These are phyloP conservation scores for Acorus gramineus DNA, from an alignment of 106 monocot genomes.

Conservation along the genomic window DNA sequence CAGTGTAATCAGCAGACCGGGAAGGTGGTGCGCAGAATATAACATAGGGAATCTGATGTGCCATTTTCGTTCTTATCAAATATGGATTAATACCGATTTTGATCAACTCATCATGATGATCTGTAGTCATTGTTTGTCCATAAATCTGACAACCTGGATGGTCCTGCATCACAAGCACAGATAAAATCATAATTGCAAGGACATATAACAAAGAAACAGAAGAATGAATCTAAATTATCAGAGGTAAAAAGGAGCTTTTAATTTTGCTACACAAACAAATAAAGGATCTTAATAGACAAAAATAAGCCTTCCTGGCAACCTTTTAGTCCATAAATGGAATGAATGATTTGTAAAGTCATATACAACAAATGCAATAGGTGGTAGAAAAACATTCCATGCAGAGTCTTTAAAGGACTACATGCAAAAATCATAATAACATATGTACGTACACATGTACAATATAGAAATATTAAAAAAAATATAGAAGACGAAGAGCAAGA, in stretches of 20 bases:
- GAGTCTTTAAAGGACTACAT: no score
- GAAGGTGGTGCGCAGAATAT: constrained; percentile 89
- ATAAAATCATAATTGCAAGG: neutral
- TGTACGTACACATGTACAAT: neutral
- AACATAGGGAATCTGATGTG: constrained; percentile 45
- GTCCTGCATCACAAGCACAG: constrained; percentile 20
- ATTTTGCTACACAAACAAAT: no score
- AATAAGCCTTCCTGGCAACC: no score
- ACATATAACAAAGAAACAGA: neutral
- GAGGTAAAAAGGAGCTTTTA: no score
- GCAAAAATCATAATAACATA: neutral
- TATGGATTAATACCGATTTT: constrained; percentile 55
- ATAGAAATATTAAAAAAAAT: neutral
- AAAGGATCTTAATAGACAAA: no score
- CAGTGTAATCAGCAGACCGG: constrained; percentile 51
- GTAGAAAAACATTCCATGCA: no score
- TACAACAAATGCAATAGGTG: no score
- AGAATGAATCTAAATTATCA: neutral
- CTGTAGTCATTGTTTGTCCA: constrained; percentile 73
- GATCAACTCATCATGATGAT: constrained; percentile 75
- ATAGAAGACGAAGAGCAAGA: neutral
- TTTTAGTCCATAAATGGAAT: no score
- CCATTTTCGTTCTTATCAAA: constrained; percentile 24
- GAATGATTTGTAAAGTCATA: no score
- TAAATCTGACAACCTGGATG: constrained; percentile 51